These are phyloP conservation scores for Cupressus sempervirens DNA, from an alignment of 75 land plant species.

Conservation along the genomic window DNA sequence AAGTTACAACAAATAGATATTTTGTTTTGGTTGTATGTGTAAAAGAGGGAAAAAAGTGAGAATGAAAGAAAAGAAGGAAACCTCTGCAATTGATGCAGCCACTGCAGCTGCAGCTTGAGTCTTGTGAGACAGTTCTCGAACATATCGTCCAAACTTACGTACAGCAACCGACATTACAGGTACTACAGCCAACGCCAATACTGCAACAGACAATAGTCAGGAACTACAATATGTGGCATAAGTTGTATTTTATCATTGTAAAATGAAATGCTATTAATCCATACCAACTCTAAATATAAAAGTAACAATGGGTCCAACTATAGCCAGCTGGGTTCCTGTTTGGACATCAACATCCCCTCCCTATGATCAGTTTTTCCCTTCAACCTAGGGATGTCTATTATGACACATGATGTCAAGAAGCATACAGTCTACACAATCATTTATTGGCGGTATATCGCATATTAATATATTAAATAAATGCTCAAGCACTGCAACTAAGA, in stretches of 20 bases:
- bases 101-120: conserved; percentile 97
- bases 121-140: conserved; percentile 90
- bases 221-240: neutral
- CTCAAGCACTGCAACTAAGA: neutral
- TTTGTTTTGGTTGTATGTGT: neutral
- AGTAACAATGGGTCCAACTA: neutral
- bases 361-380: neutral
- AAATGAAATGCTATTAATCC: neutral
- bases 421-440: neutral
- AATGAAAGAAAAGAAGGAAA: conserved; percentile 14
- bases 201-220: conserved; percentile 32
- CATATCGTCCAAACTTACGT: conserved; percentile 81
- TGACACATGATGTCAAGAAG: neutral
- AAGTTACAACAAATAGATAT: neutral
- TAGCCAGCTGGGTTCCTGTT: neutral
- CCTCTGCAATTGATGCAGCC: conserved; percentile 97
- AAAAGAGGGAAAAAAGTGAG: neutral
- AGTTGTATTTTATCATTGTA: neutral
- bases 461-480: neutral
- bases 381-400: neutral
- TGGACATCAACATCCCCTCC: neutral
- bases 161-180: conserved; percentile 84
- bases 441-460: neutral
- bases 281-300: neutral
- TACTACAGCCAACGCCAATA: conserved; percentile 80